Percentiles rank a stretch among this genome's conserved stretches.
Evolutionary conservation across 2,329 filamentous ascomycete genomes (phyloP).

Genomic region (Ophiostoma triangulosporum): DNA sequence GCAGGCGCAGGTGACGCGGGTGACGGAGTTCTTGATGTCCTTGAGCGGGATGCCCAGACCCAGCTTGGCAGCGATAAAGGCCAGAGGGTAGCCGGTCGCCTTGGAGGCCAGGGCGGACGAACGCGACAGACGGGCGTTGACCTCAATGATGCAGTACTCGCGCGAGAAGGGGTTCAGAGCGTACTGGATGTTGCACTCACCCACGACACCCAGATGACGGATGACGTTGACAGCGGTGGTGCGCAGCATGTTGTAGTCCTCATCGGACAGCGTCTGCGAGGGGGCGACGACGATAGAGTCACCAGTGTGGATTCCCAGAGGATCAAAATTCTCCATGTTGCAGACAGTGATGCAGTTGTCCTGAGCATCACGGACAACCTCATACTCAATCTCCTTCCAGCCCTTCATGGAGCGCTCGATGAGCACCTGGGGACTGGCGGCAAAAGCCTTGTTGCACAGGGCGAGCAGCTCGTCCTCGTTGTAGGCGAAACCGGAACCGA

Average conservation of each 20-base stretch:
- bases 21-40: conserved; percentile 92
- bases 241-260: conserved; percentile 98
- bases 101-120: conserved; percentile 95
- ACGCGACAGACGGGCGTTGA: conserved; percentile 89
- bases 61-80: conserved; percentile 93
- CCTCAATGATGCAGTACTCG: conserved; percentile 98
- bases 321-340: conserved; percentile 99
- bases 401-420: conserved; percentile 99
- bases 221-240: conserved; percentile 97
- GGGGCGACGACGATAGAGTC: conserved; percentile 97
- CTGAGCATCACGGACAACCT: conserved; percentile 86
- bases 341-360: conserved; percentile 99
- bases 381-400: conserved; percentile 99
- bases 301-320: conserved; percentile 92
- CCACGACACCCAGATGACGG: conserved; percentile 89
- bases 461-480: conserved; percentile 71
- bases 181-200: conserved; percentile 98
- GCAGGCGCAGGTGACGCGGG: conserved; percentile 88
- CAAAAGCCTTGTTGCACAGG: conserved; percentile 88
- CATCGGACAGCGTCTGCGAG: conserved; percentile 89
- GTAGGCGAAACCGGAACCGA: conserved; percentile 91
- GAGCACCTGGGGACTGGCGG: conserved; percentile 86
- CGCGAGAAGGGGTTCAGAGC: conserved; percentile 87
- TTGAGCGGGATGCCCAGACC: conserved; percentile 90
- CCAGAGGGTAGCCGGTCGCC: conserved; percentile 89